Percentiles rank a stretch among this genome's conserved stretches.
Evolutionary conservation across 805 yeast species (phyloP).

Genomic region (Candida succiphila): DNA sequence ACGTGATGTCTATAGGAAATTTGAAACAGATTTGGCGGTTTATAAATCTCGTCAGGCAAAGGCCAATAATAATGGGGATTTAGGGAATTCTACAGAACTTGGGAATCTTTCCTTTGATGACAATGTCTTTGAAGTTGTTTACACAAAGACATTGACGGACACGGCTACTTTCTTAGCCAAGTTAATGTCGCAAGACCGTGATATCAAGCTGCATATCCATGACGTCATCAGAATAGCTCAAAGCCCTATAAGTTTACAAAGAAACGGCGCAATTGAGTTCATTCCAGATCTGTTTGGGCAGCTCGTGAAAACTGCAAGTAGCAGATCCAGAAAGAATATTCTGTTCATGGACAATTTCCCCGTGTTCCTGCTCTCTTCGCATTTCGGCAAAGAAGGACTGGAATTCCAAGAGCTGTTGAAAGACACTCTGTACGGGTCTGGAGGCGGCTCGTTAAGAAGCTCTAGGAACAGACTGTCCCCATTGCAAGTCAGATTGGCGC

Average conservation of each 20-base stretch:
- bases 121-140: background rate
- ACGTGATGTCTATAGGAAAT: constrained; percentile 34
- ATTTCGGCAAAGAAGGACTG: background rate
- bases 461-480: background rate
- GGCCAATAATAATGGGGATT: background rate
- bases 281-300: too few species aligned
- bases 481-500: constrained; percentile 12
- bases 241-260: too few species aligned
- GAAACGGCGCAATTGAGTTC: too few species aligned
- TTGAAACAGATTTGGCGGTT: constrained; percentile 27
- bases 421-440: too few species aligned
- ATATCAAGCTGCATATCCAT: background rate
- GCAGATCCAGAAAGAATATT: background rate
- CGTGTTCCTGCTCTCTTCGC: background rate
- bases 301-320: background rate
- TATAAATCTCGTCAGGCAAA: background rate
- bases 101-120: background rate
- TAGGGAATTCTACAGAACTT: background rate
- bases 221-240: background rate
- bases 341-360: background rate
- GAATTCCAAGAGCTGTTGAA: background rate
- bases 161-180: background rate
- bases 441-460: background rate
- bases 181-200: background rate
- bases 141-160: background rate